Conservation (phyloP, 192 early-diverging fungal genomes). For the Lobosporangium transversale region DNA sequence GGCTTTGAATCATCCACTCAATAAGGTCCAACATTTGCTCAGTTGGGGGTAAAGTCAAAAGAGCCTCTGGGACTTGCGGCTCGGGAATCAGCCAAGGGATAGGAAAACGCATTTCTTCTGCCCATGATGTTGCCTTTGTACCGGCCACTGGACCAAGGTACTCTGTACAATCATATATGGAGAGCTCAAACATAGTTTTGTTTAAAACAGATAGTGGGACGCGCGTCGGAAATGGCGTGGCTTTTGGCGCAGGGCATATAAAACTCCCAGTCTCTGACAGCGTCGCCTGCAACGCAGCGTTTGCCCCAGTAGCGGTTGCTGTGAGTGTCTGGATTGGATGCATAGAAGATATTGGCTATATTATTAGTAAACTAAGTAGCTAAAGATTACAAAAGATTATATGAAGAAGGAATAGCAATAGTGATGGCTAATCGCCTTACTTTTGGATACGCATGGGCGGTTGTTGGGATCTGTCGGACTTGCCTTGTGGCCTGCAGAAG, state of each 20-base stretch:
- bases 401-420: not conserved
- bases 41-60: conserved; percentile 25
- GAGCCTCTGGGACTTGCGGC: conserved; percentile 34
- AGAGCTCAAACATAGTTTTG: conserved; percentile 54
- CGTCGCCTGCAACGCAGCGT: conserved; percentile 17
- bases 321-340: not conserved
- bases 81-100: conserved; percentile 47
- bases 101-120: conserved; percentile 50
- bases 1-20: conserved; percentile 52
- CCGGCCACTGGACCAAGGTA: conserved; percentile 48
- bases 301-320: not conserved
- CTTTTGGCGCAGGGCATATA: conserved; percentile 26
- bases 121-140: conserved; percentile 29
- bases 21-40: conserved; percentile 35
- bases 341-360: too few relatives aligned
- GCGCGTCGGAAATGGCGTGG: conserved; percentile 22
- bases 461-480: conserved; percentile 24
- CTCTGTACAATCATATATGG: conserved; percentile 38
- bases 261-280: conserved; percentile 28
- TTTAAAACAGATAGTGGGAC: conserved; percentile 43
- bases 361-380: too few relatives aligned
- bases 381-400: too few relatives aligned
- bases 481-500: conserved; percentile 30
- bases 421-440: not conserved
- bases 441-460: conserved; percentile 20